These are phyloP conservation scores for Vanilla planifolia DNA, from an alignment of 106 monocot genomes.

Conservation along the genomic window DNA sequence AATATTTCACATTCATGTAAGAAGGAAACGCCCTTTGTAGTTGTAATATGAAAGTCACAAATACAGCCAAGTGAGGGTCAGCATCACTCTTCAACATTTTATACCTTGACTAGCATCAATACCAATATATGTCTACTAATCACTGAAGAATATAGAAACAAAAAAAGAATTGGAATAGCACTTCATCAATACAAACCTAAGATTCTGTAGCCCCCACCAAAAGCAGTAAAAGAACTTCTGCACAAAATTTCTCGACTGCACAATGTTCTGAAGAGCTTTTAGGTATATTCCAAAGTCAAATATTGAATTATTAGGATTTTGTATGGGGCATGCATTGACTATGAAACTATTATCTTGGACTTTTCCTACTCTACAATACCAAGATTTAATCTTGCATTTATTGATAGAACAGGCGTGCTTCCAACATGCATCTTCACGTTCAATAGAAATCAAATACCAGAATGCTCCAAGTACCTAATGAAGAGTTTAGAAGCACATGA, in stretches of 20 bases:
- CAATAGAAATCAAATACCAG: conserved; percentile 91
- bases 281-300: conserved; percentile 77
- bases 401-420: conserved; percentile 33
- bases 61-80: not conserved
- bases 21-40: too few species aligned
- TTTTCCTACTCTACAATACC: conserved; percentile 33
- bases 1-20: too few species aligned
- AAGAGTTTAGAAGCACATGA: not conserved
- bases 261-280: conserved; percentile 57
- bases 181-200: conserved; percentile 45
- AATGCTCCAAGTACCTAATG: conserved; percentile 76
- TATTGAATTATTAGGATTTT: not conserved
- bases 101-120: not conserved
- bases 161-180: not conserved
- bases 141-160: too few species aligned
- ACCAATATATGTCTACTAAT: too few species aligned
- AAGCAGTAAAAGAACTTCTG: conserved; percentile 87
- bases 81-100: not conserved
- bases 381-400: conserved; percentile 22
- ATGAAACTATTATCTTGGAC: conserved; percentile 16
- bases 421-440: conserved; percentile 76
- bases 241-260: conserved; percentile 31
- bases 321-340: conserved; percentile 34
- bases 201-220: conserved; percentile 93
- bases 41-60: not conserved